Conservation (phyloP, 805 yeast genomes). For the Kuraishia capsulata region DNA sequence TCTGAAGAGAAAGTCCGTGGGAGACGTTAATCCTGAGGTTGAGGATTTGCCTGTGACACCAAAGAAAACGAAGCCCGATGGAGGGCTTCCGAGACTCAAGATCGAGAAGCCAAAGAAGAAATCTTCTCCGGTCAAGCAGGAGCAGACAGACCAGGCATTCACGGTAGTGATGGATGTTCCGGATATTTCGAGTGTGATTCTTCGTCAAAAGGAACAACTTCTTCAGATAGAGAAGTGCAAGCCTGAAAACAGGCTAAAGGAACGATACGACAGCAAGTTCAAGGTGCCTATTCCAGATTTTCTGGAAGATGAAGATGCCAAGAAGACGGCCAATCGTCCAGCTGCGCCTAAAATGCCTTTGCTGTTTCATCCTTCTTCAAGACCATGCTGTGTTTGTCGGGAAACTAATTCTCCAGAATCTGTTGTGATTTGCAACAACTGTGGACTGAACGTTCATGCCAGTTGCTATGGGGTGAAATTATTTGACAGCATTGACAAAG, state of each 20-base stretch:
- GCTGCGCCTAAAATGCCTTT: background rate
- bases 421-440: conserved; percentile 47
- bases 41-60: conserved; percentile 1
- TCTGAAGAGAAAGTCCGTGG: background rate
- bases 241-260: background rate
- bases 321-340: too few relatives aligned
- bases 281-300: background rate
- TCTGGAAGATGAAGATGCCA: too few relatives aligned
- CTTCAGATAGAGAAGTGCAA: background rate
- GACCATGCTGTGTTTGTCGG: conserved; percentile 53
- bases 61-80: background rate
- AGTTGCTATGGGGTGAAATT: conserved; percentile 52
- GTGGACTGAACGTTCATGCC: conserved; percentile 65
- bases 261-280: background rate
- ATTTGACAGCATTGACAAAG: conserved; percentile 1
- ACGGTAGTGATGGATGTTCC: background rate
- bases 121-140: background rate
- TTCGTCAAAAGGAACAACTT: conserved; percentile 4
- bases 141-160: background rate
- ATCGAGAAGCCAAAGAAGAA: background rate
- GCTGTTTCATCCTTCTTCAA: conserved; percentile 15
- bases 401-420: conserved; percentile 25
- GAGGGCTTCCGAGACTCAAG: background rate
- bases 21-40: conserved; percentile 3
- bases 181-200: background rate